phyloP scores from a whole-genome alignment of 768 basidiomycete species.

The Leccinellum rugosiceps region DNA sequence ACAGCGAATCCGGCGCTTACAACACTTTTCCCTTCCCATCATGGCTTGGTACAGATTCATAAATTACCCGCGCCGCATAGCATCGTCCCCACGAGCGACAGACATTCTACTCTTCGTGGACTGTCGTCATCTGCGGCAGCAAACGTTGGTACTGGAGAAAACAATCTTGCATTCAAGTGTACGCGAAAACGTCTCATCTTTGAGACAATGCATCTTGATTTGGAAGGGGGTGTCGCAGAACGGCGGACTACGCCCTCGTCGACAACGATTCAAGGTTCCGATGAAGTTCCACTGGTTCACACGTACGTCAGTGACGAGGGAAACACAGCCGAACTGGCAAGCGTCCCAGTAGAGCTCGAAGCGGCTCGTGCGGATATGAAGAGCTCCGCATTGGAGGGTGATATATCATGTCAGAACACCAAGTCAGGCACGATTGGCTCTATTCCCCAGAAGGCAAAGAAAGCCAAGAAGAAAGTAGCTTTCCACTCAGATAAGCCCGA shows the following conservation, averaged over 20 bases:
- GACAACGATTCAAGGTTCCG: conserved; percentile 13
- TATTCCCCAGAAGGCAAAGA: conserved; percentile 36
- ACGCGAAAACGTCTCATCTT: conserved; percentile 84
- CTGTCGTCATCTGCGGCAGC: conserved; percentile 53
- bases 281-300: conserved; percentile 18
- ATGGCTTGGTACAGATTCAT: conserved; percentile 80
- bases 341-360: conserved; percentile 47
- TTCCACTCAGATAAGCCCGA: conserved; percentile 68
- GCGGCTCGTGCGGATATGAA: conserved; percentile 9
- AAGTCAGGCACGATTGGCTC: conserved; percentile 2
- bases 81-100: conserved; percentile 76
- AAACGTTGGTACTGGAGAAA: conserved; percentile 76
- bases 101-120: conserved; percentile 80
- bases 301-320: conserved; percentile 12
- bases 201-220: conserved; percentile 86
- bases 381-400: conserved; percentile 1
- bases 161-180: conserved; percentile 93
- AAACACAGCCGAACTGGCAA: conserved; percentile 29
- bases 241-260: conserved; percentile 58
- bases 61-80: conserved; percentile 72
- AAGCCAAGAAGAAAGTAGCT: conserved; percentile 62
- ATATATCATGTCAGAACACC: conserved; percentile 6
- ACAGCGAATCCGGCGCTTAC: conserved; percentile 76
- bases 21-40: conserved; percentile 74
- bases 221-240: conserved; percentile 82